Base-by-base conservation (phyloP, 352 stramenopile genomes). In the Nothophytophthora sp. region DNA sequence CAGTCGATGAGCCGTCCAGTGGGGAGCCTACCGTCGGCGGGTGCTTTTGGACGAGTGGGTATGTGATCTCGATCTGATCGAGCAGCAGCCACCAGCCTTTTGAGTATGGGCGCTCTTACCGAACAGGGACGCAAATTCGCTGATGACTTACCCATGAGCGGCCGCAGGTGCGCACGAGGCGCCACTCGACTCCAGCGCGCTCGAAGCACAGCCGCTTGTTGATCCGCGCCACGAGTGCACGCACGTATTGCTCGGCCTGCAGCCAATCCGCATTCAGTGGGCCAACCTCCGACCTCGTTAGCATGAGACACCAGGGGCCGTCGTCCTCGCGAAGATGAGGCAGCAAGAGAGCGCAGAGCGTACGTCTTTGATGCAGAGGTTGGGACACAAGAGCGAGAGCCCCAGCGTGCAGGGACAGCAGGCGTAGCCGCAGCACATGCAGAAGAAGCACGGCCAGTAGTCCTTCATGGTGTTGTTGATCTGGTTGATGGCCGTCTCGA, bases 391-490 rank as follows among this genome's bases (percentile, higher is more conserved):
- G 7, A 91, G 60, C 8, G 81, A 91, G 8, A 80, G 50, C 0
- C 81, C 81, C 10, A 84, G 60, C 8, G 81, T 89, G 51, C 81
- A 91, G 4, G 73, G 66, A 23, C 76, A 89, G 55, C 73, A 88
- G 18, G 56, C 35, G 47, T 89, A 91, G 5, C 81, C 81, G n/a
- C 64, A 87, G 47, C 60, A 85, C 35, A 91, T 63, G 52, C 77
- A 91, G 53, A 89, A 84, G 29, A 76, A 63, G 52, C 81, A 89
- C 27, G 81, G 81, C 81, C 81, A 91, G 55, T 91, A 91, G 67
- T 88, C 81, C 55, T 81, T 73, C 51, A 91, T 68, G 22, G 81
- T 91, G 67, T 89, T 89, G 77, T 91, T 91, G 65, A 91, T 86
- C 70, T 91, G 76, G 60, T 89, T 88, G 60, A 91, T 86, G 25